Percentiles rank a stretch among this genome's conserved stretches.
Conservation (phyloP, 257 asterid species). For the Cruciata laevipes region DNA sequence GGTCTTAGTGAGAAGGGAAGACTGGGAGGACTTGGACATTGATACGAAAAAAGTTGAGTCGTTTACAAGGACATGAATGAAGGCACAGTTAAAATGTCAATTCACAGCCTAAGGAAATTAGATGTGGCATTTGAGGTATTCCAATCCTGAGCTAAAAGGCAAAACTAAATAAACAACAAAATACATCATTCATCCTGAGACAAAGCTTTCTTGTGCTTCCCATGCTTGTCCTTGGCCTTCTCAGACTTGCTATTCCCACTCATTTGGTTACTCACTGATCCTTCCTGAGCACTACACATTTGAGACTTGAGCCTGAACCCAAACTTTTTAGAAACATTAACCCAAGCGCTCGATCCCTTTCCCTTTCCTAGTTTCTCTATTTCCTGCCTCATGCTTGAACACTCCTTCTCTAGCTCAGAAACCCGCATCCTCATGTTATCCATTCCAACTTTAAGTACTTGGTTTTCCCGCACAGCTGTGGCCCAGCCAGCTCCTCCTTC, state of each 20-base stretch:
- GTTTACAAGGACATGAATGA: no score
- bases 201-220: constrained; percentile 49
- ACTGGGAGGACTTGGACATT: not conserved
- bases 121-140: not conserved
- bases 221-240: constrained; percentile 40
- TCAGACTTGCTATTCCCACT: constrained; percentile 35
- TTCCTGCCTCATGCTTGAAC: constrained; percentile 78
- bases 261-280: constrained; percentile 73
- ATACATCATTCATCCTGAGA: constrained; percentile 29
- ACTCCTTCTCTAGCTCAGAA: constrained; percentile 89
- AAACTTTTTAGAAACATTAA: constrained; percentile 64
- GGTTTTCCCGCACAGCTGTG: constrained; percentile 81
- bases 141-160: constrained; percentile 4
- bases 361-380: constrained; percentile 73
- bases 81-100: not conserved
- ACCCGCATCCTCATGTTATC: constrained; percentile 89
- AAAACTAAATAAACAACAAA: not conserved
- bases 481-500: constrained; percentile 78
- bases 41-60: no score
- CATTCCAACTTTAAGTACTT: constrained; percentile 97
- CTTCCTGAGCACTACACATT: constrained; percentile 96
- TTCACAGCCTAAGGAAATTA: constrained; percentile 9
- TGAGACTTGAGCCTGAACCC: constrained; percentile 81
- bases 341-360: constrained; percentile 63
- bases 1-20: not conserved